Evolutionary conservation across 2,329 filamentous ascomycete genomes (phyloP).

Genomic region (Bipolaris cookei): DNA sequence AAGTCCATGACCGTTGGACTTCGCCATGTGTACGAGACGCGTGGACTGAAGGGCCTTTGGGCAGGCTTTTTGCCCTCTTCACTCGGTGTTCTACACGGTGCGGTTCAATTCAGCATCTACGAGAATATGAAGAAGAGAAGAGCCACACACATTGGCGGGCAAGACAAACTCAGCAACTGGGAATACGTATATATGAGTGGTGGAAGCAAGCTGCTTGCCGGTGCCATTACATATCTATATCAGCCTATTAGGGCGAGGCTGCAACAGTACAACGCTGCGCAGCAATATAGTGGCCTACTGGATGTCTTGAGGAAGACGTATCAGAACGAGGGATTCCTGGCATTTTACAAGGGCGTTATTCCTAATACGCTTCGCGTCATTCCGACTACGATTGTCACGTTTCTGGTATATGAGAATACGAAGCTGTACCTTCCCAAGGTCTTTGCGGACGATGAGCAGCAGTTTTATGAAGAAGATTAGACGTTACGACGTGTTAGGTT

Average conservation of each 20-base stretch:
- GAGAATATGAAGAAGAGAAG: constrained; percentile 74
- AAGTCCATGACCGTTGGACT: constrained; percentile 75
- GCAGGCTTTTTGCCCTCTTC: constrained; percentile 82
- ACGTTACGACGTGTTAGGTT: not conserved
- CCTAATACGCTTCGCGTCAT: constrained; percentile 90
- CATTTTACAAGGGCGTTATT: constrained; percentile 92
- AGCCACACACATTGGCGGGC: constrained; percentile 44
- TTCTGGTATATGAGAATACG: constrained; percentile 95
- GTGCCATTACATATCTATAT: constrained; percentile 91
- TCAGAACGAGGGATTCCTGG: constrained; percentile 76
- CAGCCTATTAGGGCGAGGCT: constrained; percentile 88
- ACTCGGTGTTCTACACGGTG: constrained; percentile 87
- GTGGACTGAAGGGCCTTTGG: constrained; percentile 84
- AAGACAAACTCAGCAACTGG: constrained; percentile 65
- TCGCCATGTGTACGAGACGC: constrained; percentile 67
- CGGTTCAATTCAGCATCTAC: constrained; percentile 95
- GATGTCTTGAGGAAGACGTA: constrained; percentile 79
- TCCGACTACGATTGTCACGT: constrained; percentile 95
- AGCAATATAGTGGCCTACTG: constrained; percentile 71
- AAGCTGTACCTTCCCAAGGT: constrained; percentile 69
- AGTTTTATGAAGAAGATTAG: constrained; percentile 43
- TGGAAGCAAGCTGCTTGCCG: constrained; percentile 83
- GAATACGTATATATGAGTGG: constrained; percentile 84
- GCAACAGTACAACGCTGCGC: constrained; percentile 85
- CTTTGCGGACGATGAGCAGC: constrained; percentile 43